Evolutionary conservation across 129 eudicot species (phyloP).

Genomic region (Centella asiatica): DNA sequence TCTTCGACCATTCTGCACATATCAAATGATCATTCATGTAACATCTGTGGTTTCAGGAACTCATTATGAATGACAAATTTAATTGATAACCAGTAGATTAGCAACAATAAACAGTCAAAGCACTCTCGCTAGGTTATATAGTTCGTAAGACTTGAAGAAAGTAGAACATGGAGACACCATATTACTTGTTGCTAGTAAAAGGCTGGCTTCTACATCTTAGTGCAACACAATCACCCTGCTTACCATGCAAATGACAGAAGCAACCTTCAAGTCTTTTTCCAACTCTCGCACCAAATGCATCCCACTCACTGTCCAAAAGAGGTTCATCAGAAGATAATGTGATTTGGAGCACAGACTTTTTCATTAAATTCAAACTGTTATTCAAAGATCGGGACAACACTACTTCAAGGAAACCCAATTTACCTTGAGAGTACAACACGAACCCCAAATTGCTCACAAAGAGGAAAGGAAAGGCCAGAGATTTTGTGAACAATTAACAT

Average conservation of each 20-base stretch:
- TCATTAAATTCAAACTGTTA: background rate
- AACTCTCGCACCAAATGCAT: constrained; percentile 90
- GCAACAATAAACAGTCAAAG: background rate
- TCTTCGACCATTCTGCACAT: constrained; percentile 89
- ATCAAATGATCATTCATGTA: constrained; percentile 22
- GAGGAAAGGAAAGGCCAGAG: too few relatives aligned
- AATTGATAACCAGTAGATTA: background rate
- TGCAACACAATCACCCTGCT: constrained; percentile 38
- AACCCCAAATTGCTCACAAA: too few relatives aligned
- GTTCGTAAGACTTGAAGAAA: too few relatives aligned
- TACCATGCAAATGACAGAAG: constrained; percentile 97
- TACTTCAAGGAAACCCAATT: too few relatives aligned
- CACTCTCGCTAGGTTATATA: too few relatives aligned
- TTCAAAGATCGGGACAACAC: too few relatives aligned
- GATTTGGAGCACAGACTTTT: too few relatives aligned
- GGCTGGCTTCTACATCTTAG: constrained; percentile 12
- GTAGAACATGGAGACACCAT: background rate
- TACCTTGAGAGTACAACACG: too few relatives aligned
- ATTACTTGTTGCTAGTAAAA: constrained; percentile 10
- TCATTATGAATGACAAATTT: background rate
- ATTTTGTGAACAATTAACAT: too few relatives aligned
- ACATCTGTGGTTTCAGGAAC: constrained; percentile 1
- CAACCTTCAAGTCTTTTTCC: constrained; percentile 94
- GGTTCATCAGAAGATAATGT: constrained; percentile 5
- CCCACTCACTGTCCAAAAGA: constrained; percentile 59